These are phyloP conservation scores for Blastobotrys terrestris DNA, from an alignment of 805 yeast species.

Conservation along the genomic window DNA sequence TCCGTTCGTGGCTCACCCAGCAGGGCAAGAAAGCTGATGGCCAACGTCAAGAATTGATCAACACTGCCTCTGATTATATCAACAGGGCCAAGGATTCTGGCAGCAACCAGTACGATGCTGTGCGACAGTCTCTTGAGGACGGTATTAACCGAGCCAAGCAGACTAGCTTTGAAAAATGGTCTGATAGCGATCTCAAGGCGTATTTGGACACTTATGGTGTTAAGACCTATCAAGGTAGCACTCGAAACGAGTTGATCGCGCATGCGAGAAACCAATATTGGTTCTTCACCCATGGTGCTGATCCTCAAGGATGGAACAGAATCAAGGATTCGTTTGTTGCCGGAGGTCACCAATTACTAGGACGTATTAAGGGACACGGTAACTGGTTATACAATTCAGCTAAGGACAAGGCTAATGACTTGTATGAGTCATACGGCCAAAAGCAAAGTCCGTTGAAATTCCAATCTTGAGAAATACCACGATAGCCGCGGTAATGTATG, in stretches of 20 bases:
- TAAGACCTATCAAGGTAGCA: constrained; percentile 17
- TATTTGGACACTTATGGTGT: constrained; percentile 47
- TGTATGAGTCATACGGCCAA: neutral
- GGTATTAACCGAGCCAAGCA: constrained; percentile 32
- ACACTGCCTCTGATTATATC: constrained; percentile 16
- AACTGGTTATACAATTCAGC: neutral
- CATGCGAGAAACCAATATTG: constrained; percentile 9
- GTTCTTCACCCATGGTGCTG: constrained; percentile 8
- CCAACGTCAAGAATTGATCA: constrained; percentile 37
- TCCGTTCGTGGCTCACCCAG: constrained; percentile 44
- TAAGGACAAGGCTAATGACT: neutral
- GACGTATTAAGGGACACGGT: neutral
- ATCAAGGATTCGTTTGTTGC: constrained; percentile 1
- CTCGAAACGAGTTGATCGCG: constrained; percentile 19
- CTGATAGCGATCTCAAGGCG: constrained; percentile 46
- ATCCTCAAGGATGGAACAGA: constrained; percentile 3
- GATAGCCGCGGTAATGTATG: neutral
- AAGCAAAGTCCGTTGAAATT: neutral
- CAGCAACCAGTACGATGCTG: constrained; percentile 25
- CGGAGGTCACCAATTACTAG: neutral
- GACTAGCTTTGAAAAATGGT: constrained; percentile 46
- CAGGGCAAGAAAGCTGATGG: constrained; percentile 38
- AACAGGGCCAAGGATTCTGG: constrained; percentile 37
- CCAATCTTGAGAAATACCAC: neutral
- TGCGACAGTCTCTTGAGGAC: neutral